Conservation (phyloP, 2,329 filamentous ascomycete genomes). For the Exophiala dermatitidis region DNA sequence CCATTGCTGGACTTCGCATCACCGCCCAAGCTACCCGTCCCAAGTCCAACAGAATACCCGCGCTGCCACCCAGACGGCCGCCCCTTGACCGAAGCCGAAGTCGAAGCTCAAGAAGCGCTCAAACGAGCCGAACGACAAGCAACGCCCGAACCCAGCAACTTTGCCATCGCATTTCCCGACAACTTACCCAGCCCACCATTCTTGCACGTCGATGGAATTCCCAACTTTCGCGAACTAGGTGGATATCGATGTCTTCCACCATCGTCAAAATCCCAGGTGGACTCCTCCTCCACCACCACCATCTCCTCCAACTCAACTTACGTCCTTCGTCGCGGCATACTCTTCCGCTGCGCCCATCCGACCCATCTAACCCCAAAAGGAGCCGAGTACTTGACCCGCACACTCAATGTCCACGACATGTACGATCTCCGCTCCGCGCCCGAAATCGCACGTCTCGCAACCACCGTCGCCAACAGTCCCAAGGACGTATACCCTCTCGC, state of each 20-base stretch:
- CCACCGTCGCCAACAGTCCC: conserved; percentile 30
- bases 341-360: conserved; percentile 65
- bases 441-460: conserved; percentile 28
- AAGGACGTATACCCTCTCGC: conserved; percentile 24
- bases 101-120: conserved; percentile 6
- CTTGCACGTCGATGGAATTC: conserved; percentile 48
- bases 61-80: conserved; percentile 8
- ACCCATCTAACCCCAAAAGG: conserved; percentile 51
- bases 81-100: conserved; percentile 13
- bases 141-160: conserved; percentile 20
- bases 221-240: conserved; percentile 63
- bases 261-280: too few relatives aligned
- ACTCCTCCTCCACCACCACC: conserved; percentile 1
- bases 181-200: conserved; percentile 27
- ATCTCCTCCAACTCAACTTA: conserved; percentile 4
- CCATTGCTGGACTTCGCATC: conserved; percentile 16
- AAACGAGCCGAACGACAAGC: conserved; percentile 11
- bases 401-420: conserved; percentile 55
- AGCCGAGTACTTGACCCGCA: conserved; percentile 42
- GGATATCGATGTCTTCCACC: conserved; percentile 42
- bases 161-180: conserved; percentile 19
- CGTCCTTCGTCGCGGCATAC: conserved; percentile 45
- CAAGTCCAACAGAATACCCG: background rate
- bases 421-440: conserved; percentile 61
- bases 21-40: conserved; percentile 3